Percentiles rank a stretch among this genome's conserved stretches.
phyloP scores from a whole-genome alignment of 1,284 basidiomycete genomes.

The Fistulina hepatica region DNA sequence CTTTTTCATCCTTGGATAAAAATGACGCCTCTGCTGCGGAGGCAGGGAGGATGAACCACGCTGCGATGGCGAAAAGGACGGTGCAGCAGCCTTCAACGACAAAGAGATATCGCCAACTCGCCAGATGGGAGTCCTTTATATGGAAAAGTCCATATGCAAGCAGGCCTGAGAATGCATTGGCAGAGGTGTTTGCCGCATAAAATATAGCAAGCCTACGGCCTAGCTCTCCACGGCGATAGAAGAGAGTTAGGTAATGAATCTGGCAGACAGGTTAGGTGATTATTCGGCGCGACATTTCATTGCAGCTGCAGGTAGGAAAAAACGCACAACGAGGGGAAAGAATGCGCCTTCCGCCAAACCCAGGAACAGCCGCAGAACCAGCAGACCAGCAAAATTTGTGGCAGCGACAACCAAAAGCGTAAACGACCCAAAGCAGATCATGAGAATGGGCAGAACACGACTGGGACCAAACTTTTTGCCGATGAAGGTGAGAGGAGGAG shows the following conservation, averaged over 20 bases:
- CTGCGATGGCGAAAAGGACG: too few relatives aligned
- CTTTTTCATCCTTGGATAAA: too few relatives aligned
- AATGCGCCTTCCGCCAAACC: slow-evolving; percentile 1
- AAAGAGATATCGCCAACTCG: slow-evolving; percentile 7
- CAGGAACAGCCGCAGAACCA: slow-evolving; percentile 6
- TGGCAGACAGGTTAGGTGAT: background rate
- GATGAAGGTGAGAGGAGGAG: slow-evolving; percentile 1
- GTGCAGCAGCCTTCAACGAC: slow-evolving; percentile 7
- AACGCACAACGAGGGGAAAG: background rate
- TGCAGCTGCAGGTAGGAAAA: background rate
- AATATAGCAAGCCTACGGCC: slow-evolving; percentile 3
- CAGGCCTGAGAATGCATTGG: slow-evolving; percentile 5
- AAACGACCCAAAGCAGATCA: slow-evolving; percentile 3
- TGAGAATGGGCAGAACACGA: slow-evolving; percentile 4
- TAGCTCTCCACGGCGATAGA: slow-evolving; percentile 6
- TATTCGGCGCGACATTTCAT: slow-evolving; percentile 1
- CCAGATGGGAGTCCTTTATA: background rate
- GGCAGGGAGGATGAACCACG: too few relatives aligned
- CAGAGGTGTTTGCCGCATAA: slow-evolving; percentile 1
- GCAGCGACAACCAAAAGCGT: background rate
- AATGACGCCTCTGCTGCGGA: too few relatives aligned
- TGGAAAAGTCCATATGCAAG: slow-evolving; percentile 7
- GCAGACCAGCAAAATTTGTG: background rate
- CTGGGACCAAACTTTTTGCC: slow-evolving; percentile 5
- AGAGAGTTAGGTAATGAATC: slow-evolving; percentile 5